Base-by-base conservation (phyloP, 129 eudicot genomes). In the Dittrichia graveolens region DNA sequence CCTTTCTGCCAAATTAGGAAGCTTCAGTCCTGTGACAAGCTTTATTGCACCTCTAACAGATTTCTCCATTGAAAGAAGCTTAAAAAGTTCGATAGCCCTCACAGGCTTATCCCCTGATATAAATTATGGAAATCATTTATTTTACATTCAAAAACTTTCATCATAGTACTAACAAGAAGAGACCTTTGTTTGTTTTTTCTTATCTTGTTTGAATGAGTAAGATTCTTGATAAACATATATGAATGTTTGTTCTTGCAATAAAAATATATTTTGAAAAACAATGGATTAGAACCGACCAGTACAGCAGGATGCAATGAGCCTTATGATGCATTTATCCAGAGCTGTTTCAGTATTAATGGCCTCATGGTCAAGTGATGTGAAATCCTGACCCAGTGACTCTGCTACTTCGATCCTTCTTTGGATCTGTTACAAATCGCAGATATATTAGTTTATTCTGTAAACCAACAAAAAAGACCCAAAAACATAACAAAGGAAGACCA, bases 271-370 rank as follows among this genome's bases (percentile, higher is more conserved):
- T 31, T 73, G 18, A n/a, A n/a, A 14, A 77, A 59, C 24, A 19
- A 47, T 44, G 10, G 34, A 56, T 55, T 67, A 53, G 12, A 59
- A 65, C 93, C 61, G 48, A 95, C 99, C 88, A 9, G 85, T 86
- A 85, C 97, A 90, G 85, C 99, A 95, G 64, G 99, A 90, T 46
- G 91, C 96, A 76, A 95, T 95, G 61, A 95, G 96, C 90, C 91
- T 90, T 85, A 95, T 81, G 72, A 95, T 91, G 91, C 99, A 95
- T 89, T 91, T 86, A 75, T 95, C 99, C 67, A 90, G 86, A 61
- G 91, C 85, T 72, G 96, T 81, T 83, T 95, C 99, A 6, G 61
- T 78, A 57, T 85, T 83, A 57, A 91, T 87, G 56, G 95, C 94
- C 71, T 90, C 94, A 9, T 95, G 96, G 14, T 95, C 99, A 4